Conservation (phyloP, 768 basidiomycete species). For the Lanmaoa rubissima region DNA sequence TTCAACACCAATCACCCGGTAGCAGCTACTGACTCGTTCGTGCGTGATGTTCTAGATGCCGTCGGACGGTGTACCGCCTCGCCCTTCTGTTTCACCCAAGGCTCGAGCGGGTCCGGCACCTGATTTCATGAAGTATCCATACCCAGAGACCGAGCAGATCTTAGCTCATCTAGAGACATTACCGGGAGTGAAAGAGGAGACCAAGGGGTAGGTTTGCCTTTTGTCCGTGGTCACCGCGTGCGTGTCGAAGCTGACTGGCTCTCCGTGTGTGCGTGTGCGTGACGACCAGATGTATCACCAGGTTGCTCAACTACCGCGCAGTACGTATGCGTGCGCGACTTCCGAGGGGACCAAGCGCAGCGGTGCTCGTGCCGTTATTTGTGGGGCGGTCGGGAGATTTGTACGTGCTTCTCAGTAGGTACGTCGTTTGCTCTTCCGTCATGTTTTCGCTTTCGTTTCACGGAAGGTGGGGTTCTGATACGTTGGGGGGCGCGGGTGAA, state of each 20-base stretch:
- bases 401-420: constrained; percentile 84
- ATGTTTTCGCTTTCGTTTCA: not conserved
- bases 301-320: constrained; percentile 28
- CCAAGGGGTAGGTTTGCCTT: constrained; percentile 16
- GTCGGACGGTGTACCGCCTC: constrained; percentile 3
- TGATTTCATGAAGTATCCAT: constrained; percentile 21
- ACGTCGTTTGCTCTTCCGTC: constrained; percentile 28
- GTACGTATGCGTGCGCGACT: constrained; percentile 34
- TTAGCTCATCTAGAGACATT: constrained; percentile 12
- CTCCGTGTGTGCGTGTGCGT: not conserved
- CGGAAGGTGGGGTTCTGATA: not conserved
- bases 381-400: constrained; percentile 81
- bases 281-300: constrained; percentile 23
- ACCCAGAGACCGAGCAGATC: constrained; percentile 7
- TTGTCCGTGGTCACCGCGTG: not conserved
- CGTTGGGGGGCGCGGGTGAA: not conserved
- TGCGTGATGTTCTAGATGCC: constrained; percentile 9
- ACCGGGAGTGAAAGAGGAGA: constrained; percentile 18
- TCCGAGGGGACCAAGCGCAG: constrained; percentile 63
- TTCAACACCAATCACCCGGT: no score
- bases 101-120: not conserved
- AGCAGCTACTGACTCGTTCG: not conserved
- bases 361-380: constrained; percentile 82
- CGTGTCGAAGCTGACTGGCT: not conserved
- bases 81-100: not conserved